Evolutionary conservation across 1,284 basidiomycete genomes (phyloP).

Genomic region (Trichosporon ovoides): DNA sequence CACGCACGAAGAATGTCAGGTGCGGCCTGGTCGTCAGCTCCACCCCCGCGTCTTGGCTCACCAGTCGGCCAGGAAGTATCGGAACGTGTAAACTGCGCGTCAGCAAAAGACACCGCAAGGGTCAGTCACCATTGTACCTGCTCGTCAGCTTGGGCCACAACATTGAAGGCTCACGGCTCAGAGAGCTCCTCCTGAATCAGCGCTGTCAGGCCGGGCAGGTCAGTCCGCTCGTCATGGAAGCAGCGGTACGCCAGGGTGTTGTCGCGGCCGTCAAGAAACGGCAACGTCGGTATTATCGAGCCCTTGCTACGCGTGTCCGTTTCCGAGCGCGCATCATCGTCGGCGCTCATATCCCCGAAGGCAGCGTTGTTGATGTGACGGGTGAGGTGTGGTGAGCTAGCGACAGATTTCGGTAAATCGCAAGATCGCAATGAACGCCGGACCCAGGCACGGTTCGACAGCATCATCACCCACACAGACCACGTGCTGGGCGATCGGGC

Average conservation of each 20-base stretch:
- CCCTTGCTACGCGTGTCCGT: neutral
- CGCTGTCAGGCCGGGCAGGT: slow-evolving; percentile 72
- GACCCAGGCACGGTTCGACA: no score
- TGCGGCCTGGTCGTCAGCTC: slow-evolving; percentile 73
- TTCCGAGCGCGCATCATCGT: neutral
- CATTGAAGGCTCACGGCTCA: slow-evolving; percentile 77
- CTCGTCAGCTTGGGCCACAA: neutral
- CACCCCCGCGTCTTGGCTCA: slow-evolving; percentile 41
- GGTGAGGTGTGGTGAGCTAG: neutral
- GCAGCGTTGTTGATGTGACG: neutral
- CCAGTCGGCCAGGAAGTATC: slow-evolving; percentile 94
- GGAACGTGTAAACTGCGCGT: slow-evolving; percentile 49
- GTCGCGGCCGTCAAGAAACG: slow-evolving; percentile 17
- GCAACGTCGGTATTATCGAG: neutral
- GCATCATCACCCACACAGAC: no score
- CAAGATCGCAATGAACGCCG: neutral
- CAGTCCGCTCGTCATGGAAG: slow-evolving; percentile 55
- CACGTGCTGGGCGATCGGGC: neutral
- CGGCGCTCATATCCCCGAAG: neutral
- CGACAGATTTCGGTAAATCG: neutral
- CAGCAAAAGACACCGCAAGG: neutral
- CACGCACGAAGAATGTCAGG: slow-evolving; percentile 72
- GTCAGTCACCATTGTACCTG: slow-evolving; percentile 14
- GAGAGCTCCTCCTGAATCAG: slow-evolving; percentile 88
- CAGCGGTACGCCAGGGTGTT: slow-evolving; percentile 32